These are phyloP conservation scores for Penicillium nordicum DNA, from an alignment of 2,329 filamentous ascomycete genomes.

Conservation along the genomic window DNA sequence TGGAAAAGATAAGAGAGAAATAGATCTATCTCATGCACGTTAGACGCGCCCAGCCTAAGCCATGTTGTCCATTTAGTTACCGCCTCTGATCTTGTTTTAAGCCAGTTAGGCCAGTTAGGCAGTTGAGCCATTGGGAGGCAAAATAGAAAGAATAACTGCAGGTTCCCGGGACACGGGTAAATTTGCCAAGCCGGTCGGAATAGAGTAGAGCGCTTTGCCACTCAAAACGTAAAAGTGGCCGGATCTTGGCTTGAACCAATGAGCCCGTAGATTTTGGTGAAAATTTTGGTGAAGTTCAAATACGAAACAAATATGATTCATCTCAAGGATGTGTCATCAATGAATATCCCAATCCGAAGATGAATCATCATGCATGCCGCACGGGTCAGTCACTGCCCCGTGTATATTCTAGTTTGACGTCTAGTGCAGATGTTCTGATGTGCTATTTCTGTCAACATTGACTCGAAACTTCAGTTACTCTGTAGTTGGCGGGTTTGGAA, in stretches of 20 bases:
- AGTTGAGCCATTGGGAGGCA: not conserved
- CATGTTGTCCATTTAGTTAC: conserved; percentile 17
- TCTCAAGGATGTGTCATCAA: conserved; percentile 13
- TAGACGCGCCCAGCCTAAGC: conserved; percentile 2
- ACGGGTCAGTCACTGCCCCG: conserved; percentile 15
- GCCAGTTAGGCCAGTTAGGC: not conserved
- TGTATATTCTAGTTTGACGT: not conserved
- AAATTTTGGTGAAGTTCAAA: not conserved
- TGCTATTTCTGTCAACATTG: not conserved
- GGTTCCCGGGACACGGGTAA: not conserved
- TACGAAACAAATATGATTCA: conserved; percentile 24
- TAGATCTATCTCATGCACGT: conserved; percentile 22
- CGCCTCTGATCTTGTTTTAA: conserved; percentile 8
- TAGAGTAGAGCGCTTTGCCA: conserved; percentile 21
- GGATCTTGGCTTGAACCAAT: conserved; percentile 15
- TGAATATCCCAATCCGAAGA: conserved; percentile 1
- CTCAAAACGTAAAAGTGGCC: conserved; percentile 8
- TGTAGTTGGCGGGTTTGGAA: not conserved
- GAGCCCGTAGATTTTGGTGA: not conserved
- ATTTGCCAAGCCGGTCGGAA: conserved; percentile 11
- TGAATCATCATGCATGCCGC: conserved; percentile 20
- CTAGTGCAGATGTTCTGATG: not conserved
- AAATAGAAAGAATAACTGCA: conserved; percentile 6
- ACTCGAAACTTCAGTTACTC: not conserved
- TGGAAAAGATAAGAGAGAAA: not conserved